These are phyloP conservation scores for Barnettozyma salicaria DNA, from an alignment of 805 yeast genomes.

Conservation along the genomic window DNA sequence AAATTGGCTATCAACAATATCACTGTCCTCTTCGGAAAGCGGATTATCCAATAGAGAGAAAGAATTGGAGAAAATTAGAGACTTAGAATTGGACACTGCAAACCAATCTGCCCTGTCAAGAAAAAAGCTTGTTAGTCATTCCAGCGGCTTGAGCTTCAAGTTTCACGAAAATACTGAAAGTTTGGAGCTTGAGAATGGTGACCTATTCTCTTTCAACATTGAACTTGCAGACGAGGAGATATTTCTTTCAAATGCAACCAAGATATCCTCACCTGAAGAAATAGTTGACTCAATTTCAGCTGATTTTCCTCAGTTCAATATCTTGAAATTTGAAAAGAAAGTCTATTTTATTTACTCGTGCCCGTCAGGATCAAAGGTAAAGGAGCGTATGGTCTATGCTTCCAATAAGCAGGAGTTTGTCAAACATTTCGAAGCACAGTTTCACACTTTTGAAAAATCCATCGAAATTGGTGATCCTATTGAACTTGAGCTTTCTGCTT, in stretches of 20 bases:
- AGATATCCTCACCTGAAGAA: conserved; percentile 25
- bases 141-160: conserved; percentile 24
- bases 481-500: conserved; percentile 54
- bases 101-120: conserved; percentile 27
- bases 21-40: conserved; percentile 33
- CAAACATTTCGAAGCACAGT: conserved; percentile 38
- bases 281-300: conserved; percentile 31
- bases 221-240: conserved; percentile 45
- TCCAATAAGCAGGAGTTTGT: conserved; percentile 63
- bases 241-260: conserved; percentile 28
- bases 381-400: conserved; percentile 90
- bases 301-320: conserved; percentile 51
- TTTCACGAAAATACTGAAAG: conserved; percentile 25
- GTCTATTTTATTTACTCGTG: conserved; percentile 73
- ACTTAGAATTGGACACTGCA: conserved; percentile 34
- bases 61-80: conserved; percentile 40
- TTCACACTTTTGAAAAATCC: conserved; percentile 30
- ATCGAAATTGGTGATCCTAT: conserved; percentile 70
- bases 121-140: conserved; percentile 24
- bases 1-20: conserved; percentile 40
- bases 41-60: conserved; percentile 59
- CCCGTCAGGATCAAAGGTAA: conserved; percentile 85
- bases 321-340: conserved; percentile 40
- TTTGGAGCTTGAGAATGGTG: conserved; percentile 25
- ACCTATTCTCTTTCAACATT: conserved; percentile 45